Percentiles rank a stretch among this genome's conserved stretches.
Evolutionary conservation across 1,284 basidiomycete genomes (phyloP).

Genomic region (Fomitopsis schrenkii): DNA sequence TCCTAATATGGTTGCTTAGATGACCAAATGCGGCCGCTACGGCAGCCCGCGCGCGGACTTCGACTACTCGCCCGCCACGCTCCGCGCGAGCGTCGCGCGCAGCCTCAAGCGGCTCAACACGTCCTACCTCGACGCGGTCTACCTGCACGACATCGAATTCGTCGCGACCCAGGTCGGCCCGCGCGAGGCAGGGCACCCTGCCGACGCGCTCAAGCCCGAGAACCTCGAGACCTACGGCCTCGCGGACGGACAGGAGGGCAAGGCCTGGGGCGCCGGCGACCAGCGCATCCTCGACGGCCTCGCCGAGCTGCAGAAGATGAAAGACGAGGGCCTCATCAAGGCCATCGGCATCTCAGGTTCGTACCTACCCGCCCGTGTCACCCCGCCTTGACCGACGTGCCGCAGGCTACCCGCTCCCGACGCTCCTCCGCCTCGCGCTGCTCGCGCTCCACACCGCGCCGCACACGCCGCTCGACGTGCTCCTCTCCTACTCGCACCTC

Average conservation of each 20-base stretch:
- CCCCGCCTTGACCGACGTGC: not conserved
- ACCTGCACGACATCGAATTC: constrained; percentile 93
- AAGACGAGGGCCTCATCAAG: constrained; percentile 76
- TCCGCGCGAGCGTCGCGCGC: constrained; percentile 68
- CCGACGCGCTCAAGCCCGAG: constrained; percentile 45
- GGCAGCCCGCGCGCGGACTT: constrained; percentile 60
- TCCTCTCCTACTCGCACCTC: constrained; percentile 87
- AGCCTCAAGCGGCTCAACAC: constrained; percentile 78
- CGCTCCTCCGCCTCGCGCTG: constrained; percentile 79
- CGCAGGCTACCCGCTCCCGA: constrained; percentile 85
- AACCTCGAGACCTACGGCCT: constrained; percentile 53
- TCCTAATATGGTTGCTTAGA: constrained; percentile 35
- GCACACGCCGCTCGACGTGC: constrained; percentile 69
- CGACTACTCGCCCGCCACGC: constrained; percentile 73
- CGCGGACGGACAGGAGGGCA: constrained; percentile 50
- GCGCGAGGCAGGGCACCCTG: constrained; percentile 49
- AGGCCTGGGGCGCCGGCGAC: constrained; percentile 76
- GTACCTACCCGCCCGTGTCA: constrained; percentile 1
- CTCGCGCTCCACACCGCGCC: constrained; percentile 65
- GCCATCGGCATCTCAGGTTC: constrained; percentile 86
- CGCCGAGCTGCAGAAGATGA: constrained; percentile 67
- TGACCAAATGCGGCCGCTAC: constrained; percentile 94
- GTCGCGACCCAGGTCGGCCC: constrained; percentile 59
- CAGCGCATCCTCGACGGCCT: constrained; percentile 74
- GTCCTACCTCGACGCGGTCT: constrained; percentile 81